These are phyloP conservation scores for Penicillium sclerotigenum DNA, from an alignment of 2,329 filamentous ascomycete species.

Conservation along the genomic window DNA sequence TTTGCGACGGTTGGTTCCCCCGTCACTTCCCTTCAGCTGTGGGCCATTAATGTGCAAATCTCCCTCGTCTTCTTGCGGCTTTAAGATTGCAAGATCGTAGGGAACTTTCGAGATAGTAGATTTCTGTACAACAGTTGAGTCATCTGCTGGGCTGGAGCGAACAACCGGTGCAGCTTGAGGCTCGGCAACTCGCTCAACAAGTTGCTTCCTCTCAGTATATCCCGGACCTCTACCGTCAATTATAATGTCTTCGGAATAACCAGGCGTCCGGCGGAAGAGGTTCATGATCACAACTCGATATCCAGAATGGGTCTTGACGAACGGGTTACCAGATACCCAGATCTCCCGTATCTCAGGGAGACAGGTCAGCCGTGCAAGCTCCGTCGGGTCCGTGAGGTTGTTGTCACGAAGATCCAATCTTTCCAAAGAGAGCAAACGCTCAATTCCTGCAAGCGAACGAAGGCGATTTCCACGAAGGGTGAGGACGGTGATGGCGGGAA, in stretches of 20 bases:
- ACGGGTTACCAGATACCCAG: conserved; percentile 89
- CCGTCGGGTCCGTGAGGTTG: conserved; percentile 80
- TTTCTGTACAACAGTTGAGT: conserved; percentile 65
- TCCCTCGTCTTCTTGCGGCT: conserved; percentile 16
- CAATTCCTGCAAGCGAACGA: conserved; percentile 80
- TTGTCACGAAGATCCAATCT: conserved; percentile 90
- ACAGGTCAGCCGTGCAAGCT: conserved; percentile 81
- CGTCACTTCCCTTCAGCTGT: conserved; percentile 26
- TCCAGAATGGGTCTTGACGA: conserved; percentile 78
- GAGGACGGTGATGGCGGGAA: conserved; percentile 89
- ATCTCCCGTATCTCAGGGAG: conserved; percentile 91
- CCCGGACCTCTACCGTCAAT: conserved; percentile 81
- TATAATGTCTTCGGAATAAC: conserved; percentile 83
- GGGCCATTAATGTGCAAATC: conserved; percentile 11
- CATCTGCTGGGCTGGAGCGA: conserved; percentile 63
- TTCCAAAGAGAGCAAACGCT: conserved; percentile 83
- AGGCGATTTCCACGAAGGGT: conserved; percentile 89
- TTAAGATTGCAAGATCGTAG: conserved; percentile 11
- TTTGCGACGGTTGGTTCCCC: conserved; percentile 40
- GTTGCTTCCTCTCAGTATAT: conserved; percentile 79
- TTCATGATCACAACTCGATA: conserved; percentile 95
- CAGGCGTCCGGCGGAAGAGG: conserved; percentile 83
- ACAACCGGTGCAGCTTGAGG: conserved; percentile 74
- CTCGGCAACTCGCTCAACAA: conserved; percentile 77
- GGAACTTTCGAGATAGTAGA: conserved; percentile 42